Percentiles rank a stretch among this genome's conserved stretches.
Evolutionary conservation across 257 asterid genomes (phyloP).

Genomic region (Schizonepeta tenuifolia): DNA sequence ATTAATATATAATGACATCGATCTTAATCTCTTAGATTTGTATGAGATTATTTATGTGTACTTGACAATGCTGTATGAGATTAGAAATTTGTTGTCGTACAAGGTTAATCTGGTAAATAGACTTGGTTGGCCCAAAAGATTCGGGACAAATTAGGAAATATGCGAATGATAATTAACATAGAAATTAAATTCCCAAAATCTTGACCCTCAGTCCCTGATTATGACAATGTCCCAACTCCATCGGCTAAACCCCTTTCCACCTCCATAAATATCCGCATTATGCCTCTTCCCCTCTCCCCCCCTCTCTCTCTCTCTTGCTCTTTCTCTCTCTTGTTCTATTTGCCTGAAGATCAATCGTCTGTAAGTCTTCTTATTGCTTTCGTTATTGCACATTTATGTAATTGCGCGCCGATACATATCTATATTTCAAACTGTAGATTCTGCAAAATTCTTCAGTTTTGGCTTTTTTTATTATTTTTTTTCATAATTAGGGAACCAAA

Average conservation of each 20-base stretch:
- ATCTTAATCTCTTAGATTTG: no score
- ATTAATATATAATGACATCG: no score
- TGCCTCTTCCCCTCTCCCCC: neutral
- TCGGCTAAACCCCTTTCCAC: conserved; percentile 36
- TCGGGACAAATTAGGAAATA: conserved; percentile 20
- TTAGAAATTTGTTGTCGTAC: neutral
- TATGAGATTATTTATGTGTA: neutral
- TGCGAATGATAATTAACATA: neutral
- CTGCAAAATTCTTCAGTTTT: neutral
- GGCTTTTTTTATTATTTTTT: neutral
- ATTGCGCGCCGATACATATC: neutral
- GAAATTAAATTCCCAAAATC: conserved; percentile 29
- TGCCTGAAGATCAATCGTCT: conserved; percentile 25
- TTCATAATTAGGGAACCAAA: neutral
- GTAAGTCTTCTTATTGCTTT: conserved; percentile 38
- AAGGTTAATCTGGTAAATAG: conserved; percentile 19
- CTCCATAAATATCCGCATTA: conserved; percentile 33
- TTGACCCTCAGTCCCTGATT: conserved; percentile 28
- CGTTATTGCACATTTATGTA: neutral
- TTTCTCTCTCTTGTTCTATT: conserved; percentile 10
- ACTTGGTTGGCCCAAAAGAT: neutral
- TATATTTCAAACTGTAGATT: conserved; percentile 4
- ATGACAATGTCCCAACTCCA: conserved; percentile 38
- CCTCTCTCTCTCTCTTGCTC: conserved; percentile 16
- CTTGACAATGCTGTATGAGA: neutral